Evolutionary conservation across 202 grass and related monocot species (phyloP), one percentile per base, ranked within the genome.

Genomic region (Schoenoplectus triqueter): DNA sequence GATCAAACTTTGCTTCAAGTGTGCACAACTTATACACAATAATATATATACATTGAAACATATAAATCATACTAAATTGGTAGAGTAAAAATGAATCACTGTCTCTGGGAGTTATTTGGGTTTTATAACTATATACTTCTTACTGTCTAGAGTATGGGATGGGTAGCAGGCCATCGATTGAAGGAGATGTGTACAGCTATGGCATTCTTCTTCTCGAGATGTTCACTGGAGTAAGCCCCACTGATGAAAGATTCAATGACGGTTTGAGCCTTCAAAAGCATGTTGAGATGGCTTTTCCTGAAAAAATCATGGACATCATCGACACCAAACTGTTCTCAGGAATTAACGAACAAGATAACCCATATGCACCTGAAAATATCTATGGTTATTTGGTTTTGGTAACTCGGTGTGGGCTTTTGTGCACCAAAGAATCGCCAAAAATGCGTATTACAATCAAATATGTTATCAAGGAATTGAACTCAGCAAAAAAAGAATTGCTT

Each of bases 141-240:
- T 6, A 10, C 18, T 55, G 66, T 69, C 2, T 10, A 84, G 88
- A 90, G 80, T 90, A 90, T 59, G 85, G 84, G 7, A 90, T 87
- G 72, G 72, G 80, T 3, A 17, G 70, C 6, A 13, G 50, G 15
- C 52, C 86, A 7, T 87, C 85, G 0, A 17, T 48, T 4, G 60
- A 84, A 1, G 88, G 88, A 0, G 88, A 90, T 10, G 11, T 90
- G 18, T 87, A 84, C 3, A 90, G 88, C 71, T 90, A 48, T 39
- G 88, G 84, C 2, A 69, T 87, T 69, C 31, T 41, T 74, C 14
- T 85, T 0, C 60, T 78, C 14, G 3, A 89, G 80, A 82, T 89
- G 69, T 56, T 89, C 6, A 31, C 31, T 31, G 31, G 31, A 31
- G 31, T 31, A 31, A 31, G 31, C 31, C 31, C 31, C 31, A 31